A percentile compares a stretch with the other conserved stretches of the same genome.
Conservation (phyloP, 2,329 filamentous ascomycete genomes). For the Epichloe elymi region DNA sequence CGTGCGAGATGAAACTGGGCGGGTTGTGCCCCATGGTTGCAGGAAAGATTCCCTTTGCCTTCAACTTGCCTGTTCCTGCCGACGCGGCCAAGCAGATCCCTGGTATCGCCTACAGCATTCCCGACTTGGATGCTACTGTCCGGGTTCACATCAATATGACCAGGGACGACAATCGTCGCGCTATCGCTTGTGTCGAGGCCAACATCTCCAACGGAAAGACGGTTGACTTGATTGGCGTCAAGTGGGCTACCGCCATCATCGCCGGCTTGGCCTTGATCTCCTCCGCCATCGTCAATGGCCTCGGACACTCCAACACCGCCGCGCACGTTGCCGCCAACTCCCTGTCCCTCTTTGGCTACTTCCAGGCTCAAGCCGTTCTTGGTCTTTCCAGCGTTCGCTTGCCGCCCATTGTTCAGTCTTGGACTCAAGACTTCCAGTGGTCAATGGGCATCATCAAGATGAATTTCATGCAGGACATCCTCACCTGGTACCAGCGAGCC, state of each 20-base stretch:
- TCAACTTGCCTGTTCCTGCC: conserved; percentile 48
- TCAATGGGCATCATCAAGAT: conserved; percentile 90
- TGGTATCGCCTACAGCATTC: conserved; percentile 75
- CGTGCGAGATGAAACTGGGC: conserved; percentile 55
- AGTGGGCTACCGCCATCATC: conserved; percentile 81
- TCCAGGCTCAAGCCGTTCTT: conserved; percentile 86
- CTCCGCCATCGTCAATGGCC: conserved; percentile 76
- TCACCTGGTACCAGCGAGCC: conserved; percentile 90
- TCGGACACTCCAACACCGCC: conserved; percentile 87
- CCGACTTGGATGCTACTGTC: conserved; percentile 80
- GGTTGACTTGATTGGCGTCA: conserved; percentile 76
- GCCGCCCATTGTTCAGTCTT: conserved; percentile 78
- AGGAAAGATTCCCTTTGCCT: conserved; percentile 63
- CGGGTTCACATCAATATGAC: conserved; percentile 68
- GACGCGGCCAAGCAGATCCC: conserved; percentile 55
- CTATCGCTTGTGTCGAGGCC: conserved; percentile 77
- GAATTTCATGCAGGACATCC: conserved; percentile 74
- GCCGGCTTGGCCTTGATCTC: conserved; percentile 71
- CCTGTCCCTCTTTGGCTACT: conserved; percentile 86
- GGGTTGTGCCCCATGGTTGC: conserved; percentile 87
- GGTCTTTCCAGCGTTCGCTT: conserved; percentile 71
- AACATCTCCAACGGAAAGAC: conserved; percentile 84
- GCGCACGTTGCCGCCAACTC: conserved; percentile 91
- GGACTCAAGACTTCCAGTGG: conserved; percentile 98
- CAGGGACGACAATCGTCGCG: conserved; percentile 33